Conservation (phyloP, 331 rosid genomes). For the Cydonia oblonga region DNA sequence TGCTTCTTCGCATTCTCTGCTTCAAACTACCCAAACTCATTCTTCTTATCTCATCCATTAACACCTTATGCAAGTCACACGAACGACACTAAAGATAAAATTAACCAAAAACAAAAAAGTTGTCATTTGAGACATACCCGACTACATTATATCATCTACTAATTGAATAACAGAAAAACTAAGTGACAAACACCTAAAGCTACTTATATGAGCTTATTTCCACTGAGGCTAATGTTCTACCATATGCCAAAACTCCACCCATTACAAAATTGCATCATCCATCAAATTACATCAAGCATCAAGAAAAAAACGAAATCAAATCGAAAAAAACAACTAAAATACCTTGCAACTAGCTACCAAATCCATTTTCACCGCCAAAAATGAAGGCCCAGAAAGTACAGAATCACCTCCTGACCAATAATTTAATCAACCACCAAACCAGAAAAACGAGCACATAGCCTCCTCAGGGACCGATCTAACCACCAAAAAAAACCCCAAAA, state of each 20-base stretch:
- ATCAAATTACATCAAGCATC: neutral
- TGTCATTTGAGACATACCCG: neutral
- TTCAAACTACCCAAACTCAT: neutral
- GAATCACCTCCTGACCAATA: slow-evolving; percentile 16
- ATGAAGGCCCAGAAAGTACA: slow-evolving; percentile 16
- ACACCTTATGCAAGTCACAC: neutral
- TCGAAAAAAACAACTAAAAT: slow-evolving; percentile 1
- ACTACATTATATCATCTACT: neutral
- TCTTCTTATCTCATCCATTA: neutral
- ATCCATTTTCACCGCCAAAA: slow-evolving; percentile 48
- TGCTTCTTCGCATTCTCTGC: neutral
- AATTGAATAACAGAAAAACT: neutral
- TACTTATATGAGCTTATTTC: neutral
- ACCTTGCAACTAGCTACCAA: slow-evolving; percentile 82
- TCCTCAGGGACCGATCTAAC: slow-evolving; percentile 33
- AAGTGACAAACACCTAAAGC: neutral
- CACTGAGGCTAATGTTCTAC: neutral
- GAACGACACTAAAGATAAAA: neutral
- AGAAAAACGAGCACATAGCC: slow-evolving; percentile 26
- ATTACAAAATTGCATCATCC: neutral
- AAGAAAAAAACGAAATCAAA: neutral
- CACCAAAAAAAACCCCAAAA: neutral
- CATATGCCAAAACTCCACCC: neutral
- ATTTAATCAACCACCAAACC: slow-evolving; percentile 21
- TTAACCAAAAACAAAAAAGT: neutral